Conservation (phyloP, 441 rosid genomes). For the Croton laevigatus region DNA sequence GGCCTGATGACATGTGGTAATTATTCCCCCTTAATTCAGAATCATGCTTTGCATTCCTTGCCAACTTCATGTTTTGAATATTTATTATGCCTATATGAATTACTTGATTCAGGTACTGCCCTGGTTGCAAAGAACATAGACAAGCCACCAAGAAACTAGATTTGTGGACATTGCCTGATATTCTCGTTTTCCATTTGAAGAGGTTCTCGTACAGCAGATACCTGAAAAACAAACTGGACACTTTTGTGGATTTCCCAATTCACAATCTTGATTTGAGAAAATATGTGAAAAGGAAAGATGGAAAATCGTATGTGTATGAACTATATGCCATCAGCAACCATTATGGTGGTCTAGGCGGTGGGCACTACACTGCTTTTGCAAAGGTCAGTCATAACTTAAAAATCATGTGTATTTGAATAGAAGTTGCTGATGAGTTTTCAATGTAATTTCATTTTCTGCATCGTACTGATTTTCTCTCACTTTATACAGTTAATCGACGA, state of each 20-base stretch:
- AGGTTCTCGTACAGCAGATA: constrained; percentile 70
- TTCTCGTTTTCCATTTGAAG: constrained; percentile 69
- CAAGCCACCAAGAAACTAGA: constrained; percentile 77
- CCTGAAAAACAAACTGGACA: constrained; percentile 68
- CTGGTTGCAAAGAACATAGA: constrained; percentile 62
- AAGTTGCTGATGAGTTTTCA: neutral
- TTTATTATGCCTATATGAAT: neutral
- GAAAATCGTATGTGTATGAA: constrained; percentile 38
- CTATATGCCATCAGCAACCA: constrained; percentile 73
- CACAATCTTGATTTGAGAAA: constrained; percentile 58
- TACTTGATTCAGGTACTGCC: constrained; percentile 52
- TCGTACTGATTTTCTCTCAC: neutral
- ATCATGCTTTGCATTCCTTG: neutral
- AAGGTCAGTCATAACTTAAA: constrained; percentile 37
- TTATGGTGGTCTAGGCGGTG: constrained; percentile 77
- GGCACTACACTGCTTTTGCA: constrained; percentile 76
- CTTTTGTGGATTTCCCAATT: constrained; percentile 72
- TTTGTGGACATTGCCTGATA: constrained; percentile 71
- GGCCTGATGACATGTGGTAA: constrained; percentile 88
- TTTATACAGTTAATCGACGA: constrained; percentile 74
- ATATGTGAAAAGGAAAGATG: constrained; percentile 41
- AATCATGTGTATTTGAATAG: neutral
- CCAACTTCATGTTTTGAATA: neutral
- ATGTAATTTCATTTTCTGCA: neutral
- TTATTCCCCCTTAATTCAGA: neutral